Evolutionary conservation across 139 green algal genomes (phyloP), one percentile per base, ranked within the genome.

Genomic region (Tetradesmus obliquus): DNA sequence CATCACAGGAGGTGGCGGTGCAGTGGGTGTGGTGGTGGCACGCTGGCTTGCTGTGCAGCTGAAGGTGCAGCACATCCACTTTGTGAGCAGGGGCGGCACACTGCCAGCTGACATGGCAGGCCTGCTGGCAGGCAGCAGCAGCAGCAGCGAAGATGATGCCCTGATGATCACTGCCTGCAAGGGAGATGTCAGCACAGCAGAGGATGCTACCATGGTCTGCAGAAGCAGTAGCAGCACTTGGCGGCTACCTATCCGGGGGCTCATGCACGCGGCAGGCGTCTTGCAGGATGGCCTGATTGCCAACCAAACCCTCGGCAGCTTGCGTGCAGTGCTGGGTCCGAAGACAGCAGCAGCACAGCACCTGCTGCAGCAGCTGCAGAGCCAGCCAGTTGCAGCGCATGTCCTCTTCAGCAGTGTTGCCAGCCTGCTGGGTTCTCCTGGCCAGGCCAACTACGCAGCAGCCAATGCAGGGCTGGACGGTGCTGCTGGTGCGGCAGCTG

Each of bases 331-430:
- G 20, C 17, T 94, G 71, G 95, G 93, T 1, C 89, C 96, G 55
- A 98, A 98, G 91, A 24, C 84, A 1, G 88, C 79, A 51, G 89
- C 74, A 54, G 20, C 90, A 7, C n/a, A 55, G 32, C 54, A 80
- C 10, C 91, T 93, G 66, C 83, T 84, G 53, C 74, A 84, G 72
- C 54, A 15, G 55, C 53, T 74, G 53, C 32, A 24, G 9, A 7
- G 3, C 15, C 84, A 88, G 51, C 95, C 95, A 1, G 74, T 66
- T 2, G 79, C 84, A 4, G 53, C 93, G 3, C 86, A 95, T 22
- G 89, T 98, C 45, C 93, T 98, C 45, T 98, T 98, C 93, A 98
- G 96, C 20, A 98, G 95, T 1, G 95, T 98, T 10, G 96, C 97
- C 1, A 89, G 95, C 0, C 93, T 99, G 51, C 89, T 99, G 66